Percentiles rank a stretch among this genome's conserved stretches.
These are phyloP conservation scores for Parastagonospora nodorum DNA, from an alignment of 2,329 filamentous ascomycete genomes.

Conservation along the genomic window DNA sequence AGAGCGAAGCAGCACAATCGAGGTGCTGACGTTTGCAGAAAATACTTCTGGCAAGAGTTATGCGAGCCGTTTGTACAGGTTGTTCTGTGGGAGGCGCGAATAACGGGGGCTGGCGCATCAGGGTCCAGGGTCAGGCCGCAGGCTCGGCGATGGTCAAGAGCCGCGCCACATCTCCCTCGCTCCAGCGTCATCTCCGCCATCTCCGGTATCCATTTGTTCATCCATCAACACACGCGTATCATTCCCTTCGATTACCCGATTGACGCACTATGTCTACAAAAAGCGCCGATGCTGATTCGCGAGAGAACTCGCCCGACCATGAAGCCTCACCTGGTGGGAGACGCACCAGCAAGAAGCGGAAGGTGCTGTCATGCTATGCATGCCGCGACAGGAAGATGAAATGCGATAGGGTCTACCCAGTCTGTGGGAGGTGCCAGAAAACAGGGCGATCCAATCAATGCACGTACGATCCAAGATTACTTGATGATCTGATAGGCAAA, in stretches of 20 bases:
- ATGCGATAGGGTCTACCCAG: conserved; percentile 52
- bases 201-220: conserved; percentile 21
- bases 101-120: no score
- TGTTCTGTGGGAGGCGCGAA: no score
- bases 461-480: conserved; percentile 46
- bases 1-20: no score
- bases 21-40: no score
- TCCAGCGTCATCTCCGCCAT: conserved; percentile 25
- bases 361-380: conserved; percentile 54
- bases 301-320: conserved; percentile 36
- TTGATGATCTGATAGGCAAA: conserved; percentile 33
- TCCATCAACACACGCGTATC: not conserved
- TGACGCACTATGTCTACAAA: conserved; percentile 31
- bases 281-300: conserved; percentile 33
- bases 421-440: conserved; percentile 52
- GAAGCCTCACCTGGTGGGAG: conserved; percentile 45
- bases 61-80: no score
- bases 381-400: conserved; percentile 55
- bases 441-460: conserved; percentile 50
- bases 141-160: no score
- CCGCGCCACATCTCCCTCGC: conserved; percentile 1
- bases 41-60: no score
- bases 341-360: conserved; percentile 48
- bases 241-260: not conserved
- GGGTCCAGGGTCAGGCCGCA: no score